Evolutionary conservation across 2,329 filamentous ascomycete species (phyloP).

Genomic region (Daldinia eschscholtzii): DNA sequence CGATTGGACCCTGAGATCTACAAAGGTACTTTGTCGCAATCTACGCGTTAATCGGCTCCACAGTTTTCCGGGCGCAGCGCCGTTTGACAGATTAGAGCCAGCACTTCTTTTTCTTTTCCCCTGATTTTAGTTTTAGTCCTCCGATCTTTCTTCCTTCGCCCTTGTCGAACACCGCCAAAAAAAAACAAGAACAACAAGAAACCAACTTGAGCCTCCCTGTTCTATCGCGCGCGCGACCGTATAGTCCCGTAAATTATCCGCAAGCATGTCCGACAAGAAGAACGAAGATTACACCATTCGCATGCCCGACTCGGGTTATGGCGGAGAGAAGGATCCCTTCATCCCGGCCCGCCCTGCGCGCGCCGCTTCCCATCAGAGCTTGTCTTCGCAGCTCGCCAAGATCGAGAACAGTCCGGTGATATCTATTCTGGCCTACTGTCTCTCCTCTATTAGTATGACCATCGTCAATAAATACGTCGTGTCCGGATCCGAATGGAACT

Average conservation of each 20-base stretch:
- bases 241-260: conserved; percentile 23
- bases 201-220: background rate
- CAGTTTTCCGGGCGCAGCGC: conserved; percentile 36
- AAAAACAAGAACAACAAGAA: background rate
- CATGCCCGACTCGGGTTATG: conserved; percentile 72
- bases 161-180: conserved; percentile 30
- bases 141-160: conserved; percentile 25
- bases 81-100: conserved; percentile 35
- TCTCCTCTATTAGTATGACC: conserved; percentile 98
- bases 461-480: conserved; percentile 99
- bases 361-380: conserved; percentile 55
- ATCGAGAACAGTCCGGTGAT: conserved; percentile 81
- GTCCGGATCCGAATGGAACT: conserved; percentile 89
- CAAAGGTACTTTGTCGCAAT: conserved; percentile 30
- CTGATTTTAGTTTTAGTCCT: conserved; percentile 31
- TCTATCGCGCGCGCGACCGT: background rate
- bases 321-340: conserved; percentile 66
- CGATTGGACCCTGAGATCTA: conserved; percentile 5
- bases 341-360: conserved; percentile 54
- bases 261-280: conserved; percentile 87
- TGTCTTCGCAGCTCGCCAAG: conserved; percentile 57
- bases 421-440: conserved; percentile 90
- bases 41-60: conserved; percentile 37
- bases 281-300: conserved; percentile 83
- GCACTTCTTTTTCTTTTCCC: conserved; percentile 33